phyloP scores from a whole-genome alignment of 2,329 filamentous ascomycete genomes.

The Ascochyta rabiei region DNA sequence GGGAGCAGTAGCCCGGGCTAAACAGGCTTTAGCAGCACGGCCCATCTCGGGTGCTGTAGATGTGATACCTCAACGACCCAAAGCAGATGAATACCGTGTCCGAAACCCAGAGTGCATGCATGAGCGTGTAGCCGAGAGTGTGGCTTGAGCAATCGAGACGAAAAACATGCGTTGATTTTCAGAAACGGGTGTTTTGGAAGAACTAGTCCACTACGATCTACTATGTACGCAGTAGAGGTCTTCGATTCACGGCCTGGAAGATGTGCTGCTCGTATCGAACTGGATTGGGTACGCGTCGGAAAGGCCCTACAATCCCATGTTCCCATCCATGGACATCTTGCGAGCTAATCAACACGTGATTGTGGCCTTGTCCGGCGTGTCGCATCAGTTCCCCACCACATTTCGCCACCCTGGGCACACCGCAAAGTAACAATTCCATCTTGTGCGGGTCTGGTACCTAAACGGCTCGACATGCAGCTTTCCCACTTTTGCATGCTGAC shows the following conservation, averaged over 20 bases:
- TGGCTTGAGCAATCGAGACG: not conserved
- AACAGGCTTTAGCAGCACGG: not conserved
- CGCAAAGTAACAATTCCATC: not conserved
- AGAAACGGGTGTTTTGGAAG: not conserved
- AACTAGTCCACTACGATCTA: not conserved
- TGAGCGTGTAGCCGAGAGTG: not conserved
- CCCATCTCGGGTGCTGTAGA: not conserved
- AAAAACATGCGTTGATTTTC: not conserved
- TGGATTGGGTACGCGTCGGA: not conserved
- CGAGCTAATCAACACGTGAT: not conserved
- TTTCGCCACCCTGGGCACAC: not conserved
- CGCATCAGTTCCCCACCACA: not conserved
- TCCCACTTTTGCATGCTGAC: not conserved
- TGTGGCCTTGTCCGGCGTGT: not conserved
- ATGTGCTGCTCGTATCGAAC: conserved; percentile 3
- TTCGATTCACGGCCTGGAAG: not conserved
- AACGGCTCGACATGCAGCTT: conserved; percentile 1
- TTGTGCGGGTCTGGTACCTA: no score
- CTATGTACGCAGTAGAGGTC: no score
- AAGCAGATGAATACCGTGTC: not conserved
- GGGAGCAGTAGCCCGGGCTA: not conserved
- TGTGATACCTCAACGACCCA: not conserved
- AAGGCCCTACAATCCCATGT: conserved; percentile 4
- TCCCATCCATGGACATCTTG: not conserved
- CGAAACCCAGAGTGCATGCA: not conserved